These are phyloP conservation scores for Camelina hispida DNA, from an alignment of 345 rosid species.

Conservation along the genomic window DNA sequence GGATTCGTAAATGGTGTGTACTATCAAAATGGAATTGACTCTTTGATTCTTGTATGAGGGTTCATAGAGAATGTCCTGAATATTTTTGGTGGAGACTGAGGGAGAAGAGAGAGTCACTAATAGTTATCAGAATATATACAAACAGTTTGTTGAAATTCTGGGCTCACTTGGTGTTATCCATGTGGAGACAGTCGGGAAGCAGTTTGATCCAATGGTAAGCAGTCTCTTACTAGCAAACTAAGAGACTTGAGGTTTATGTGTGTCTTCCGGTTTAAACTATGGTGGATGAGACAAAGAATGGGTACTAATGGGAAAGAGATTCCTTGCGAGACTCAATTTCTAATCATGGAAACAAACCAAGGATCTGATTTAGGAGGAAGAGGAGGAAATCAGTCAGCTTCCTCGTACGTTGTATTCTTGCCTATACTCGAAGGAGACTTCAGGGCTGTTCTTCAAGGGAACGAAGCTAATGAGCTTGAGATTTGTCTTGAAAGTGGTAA, in stretches of 20 bases:
- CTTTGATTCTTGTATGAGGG: too few species aligned
- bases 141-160: slow-evolving; percentile 84
- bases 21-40: too few species aligned
- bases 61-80: too few species aligned
- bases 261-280: slow-evolving; percentile 60
- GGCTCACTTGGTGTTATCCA: slow-evolving; percentile 76
- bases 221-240: too few species aligned
- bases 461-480: slow-evolving; percentile 56
- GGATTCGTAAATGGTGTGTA: neutral
- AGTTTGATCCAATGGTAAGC: slow-evolving; percentile 97
- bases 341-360: slow-evolving; percentile 56
- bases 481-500: slow-evolving; percentile 67
- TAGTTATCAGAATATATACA: slow-evolving; percentile 93
- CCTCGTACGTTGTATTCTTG: slow-evolving; percentile 55
- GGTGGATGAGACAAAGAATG: slow-evolving; percentile 77
- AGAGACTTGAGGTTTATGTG: slow-evolving; percentile 56
- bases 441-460: slow-evolving; percentile 62
- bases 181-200: slow-evolving; percentile 81
- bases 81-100: slow-evolving; percentile 57
- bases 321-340: slow-evolving; percentile 66
- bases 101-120: slow-evolving; percentile 88
- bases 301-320: slow-evolving; percentile 57
- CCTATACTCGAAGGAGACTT: slow-evolving; percentile 65
- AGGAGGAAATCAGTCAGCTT: slow-evolving; percentile 6
- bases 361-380: slow-evolving; percentile 46